Conservation (phyloP, 371 early-diverging fungal genomes). For the Gilbertella persicaria region DNA sequence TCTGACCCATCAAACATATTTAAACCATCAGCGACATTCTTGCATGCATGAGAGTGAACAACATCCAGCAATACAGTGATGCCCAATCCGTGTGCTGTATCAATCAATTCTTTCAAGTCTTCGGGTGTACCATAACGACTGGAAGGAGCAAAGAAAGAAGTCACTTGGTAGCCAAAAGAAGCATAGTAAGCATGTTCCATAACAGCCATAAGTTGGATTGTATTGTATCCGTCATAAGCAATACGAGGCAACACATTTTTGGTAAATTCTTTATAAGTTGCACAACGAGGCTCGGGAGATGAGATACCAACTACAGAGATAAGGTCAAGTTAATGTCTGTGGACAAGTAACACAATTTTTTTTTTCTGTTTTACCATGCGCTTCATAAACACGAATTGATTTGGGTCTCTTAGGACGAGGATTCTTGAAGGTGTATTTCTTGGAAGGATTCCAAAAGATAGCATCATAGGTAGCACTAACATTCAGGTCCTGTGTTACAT, state of each 20-base stretch:
- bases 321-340: constrained; percentile 8
- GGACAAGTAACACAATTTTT: neutral
- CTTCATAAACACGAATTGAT: constrained; percentile 86
- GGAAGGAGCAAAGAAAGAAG: constrained; percentile 91
- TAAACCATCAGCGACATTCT: constrained; percentile 92
- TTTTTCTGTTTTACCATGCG: constrained; percentile 63
- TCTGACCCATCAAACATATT: constrained; percentile 96
- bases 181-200: constrained; percentile 99
- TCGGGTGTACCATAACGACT: constrained; percentile 93
- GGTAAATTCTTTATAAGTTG: constrained; percentile 87
- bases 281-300: constrained; percentile 79
- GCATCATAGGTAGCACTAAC: constrained; percentile 85
- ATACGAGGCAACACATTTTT: constrained; percentile 87
- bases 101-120: constrained; percentile 85
- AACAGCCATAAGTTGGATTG: constrained; percentile 95
- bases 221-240: constrained; percentile 88
- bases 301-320: constrained; percentile 82
- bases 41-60: constrained; percentile 96
- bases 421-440: constrained; percentile 75
- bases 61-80: constrained; percentile 91
- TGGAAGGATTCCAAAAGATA: constrained; percentile 91
- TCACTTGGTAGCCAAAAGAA: constrained; percentile 96
- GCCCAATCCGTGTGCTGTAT: constrained; percentile 91
- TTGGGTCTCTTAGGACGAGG: constrained; percentile 65
- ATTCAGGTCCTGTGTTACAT: constrained; percentile 84